These are phyloP conservation scores for Cardamine chenopodiifolia DNA, from an alignment of 345 rosid species.

Conservation along the genomic window DNA sequence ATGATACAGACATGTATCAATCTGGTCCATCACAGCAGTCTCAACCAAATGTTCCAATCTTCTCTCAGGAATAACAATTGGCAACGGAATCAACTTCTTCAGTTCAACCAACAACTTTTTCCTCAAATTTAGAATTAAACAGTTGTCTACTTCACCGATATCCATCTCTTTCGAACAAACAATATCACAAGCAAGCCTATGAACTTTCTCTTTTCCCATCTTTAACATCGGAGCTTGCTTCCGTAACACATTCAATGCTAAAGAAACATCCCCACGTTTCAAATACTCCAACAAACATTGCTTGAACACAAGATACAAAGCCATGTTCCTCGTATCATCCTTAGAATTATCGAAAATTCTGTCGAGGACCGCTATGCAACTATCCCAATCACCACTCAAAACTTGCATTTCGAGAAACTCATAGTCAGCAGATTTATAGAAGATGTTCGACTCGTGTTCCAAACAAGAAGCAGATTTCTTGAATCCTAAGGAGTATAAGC, in stretches of 20 bases:
- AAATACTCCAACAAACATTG: conserved; percentile 69
- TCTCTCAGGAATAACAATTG: conserved; percentile 59
- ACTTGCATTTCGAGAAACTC: conserved; percentile 63
- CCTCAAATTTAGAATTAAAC: conserved; percentile 49
- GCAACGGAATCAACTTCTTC: conserved; percentile 64
- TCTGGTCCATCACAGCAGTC: conserved; percentile 57
- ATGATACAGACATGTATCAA: conserved; percentile 75
- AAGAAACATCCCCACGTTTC: conserved; percentile 57
- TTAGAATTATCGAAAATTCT: conserved; percentile 41
- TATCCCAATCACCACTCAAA: conserved; percentile 69
- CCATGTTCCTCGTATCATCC: conserved; percentile 56
- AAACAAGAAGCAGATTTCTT: conserved; percentile 65
- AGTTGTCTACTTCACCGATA: conserved; percentile 43
- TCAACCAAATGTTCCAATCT: conserved; percentile 79
- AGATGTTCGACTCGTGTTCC: conserved; percentile 67
- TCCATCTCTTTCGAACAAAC: conserved; percentile 55
- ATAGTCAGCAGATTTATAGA: conserved; percentile 51
- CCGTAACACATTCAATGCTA: conserved; percentile 60
- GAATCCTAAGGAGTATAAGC: conserved; percentile 74
- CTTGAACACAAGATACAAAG: conserved; percentile 66
- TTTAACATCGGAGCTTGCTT: conserved; percentile 55
- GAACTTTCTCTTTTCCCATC: conserved; percentile 60
- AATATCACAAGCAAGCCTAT: conserved; percentile 58
- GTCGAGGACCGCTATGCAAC: conserved; percentile 53
- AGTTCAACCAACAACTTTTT: conserved; percentile 57